phyloP scores from a whole-genome alignment of 345 rosid genomes.

The Xanthoceras sorbifolium region DNA sequence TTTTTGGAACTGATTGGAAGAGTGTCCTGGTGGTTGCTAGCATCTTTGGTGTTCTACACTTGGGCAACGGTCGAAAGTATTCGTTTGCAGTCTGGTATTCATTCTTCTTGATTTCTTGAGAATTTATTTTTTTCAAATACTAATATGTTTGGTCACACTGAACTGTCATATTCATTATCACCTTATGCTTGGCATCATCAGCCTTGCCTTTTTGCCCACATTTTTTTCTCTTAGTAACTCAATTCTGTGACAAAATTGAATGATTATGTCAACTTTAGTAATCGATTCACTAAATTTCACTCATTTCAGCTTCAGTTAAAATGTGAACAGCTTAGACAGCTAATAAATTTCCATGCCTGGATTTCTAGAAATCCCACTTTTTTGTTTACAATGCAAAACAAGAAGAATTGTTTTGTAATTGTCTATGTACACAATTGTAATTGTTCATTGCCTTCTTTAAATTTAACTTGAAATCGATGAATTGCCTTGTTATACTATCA shows the following conservation, averaged over 20 bases:
- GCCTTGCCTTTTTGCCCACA: not conserved
- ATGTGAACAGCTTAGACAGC: not conserved
- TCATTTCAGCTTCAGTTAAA: not conserved
- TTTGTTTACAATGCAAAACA: not conserved
- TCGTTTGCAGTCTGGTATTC: constrained; percentile 85
- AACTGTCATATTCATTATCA: not conserved
- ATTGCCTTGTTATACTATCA: not conserved
- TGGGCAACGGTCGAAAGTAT: constrained; percentile 81
- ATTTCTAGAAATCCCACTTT: not conserved
- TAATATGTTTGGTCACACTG: not conserved
- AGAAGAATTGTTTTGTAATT: not conserved
- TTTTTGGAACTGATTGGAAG: constrained; percentile 66
- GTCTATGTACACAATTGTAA: not conserved
- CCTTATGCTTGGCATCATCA: not conserved
- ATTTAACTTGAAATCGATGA: not conserved
- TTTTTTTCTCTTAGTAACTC: not conserved
- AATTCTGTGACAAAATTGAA: not conserved
- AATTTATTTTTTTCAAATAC: not conserved
- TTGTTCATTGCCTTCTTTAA: not conserved
- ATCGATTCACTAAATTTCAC: not conserved
- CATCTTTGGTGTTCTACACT: constrained; percentile 76
- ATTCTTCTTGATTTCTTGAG: constrained; percentile 9
- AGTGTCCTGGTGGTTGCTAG: constrained; percentile 56
- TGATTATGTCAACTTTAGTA: not conserved
- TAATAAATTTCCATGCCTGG: not conserved